Percentiles rank a stretch among this genome's conserved stretches.
phyloP scores from a whole-genome alignment of 371 early-diverging fungal species.

The Syncephalastrum monosporum region DNA sequence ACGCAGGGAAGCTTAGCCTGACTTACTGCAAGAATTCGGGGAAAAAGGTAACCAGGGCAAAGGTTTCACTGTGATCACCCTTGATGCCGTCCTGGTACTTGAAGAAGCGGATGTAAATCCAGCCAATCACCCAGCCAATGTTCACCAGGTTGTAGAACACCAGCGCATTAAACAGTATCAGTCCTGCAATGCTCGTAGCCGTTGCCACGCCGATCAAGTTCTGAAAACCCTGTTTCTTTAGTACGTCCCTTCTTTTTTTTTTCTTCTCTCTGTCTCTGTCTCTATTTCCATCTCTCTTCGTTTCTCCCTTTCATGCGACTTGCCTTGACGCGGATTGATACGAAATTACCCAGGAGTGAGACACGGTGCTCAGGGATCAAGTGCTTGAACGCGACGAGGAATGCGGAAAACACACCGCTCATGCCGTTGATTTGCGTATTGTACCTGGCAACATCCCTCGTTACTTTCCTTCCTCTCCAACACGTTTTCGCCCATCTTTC shows the following conservation, averaged over 20 bases:
- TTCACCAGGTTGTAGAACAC: conserved; percentile 53
- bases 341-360: conserved; percentile 45
- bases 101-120: conserved; percentile 83
- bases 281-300: too few species aligned
- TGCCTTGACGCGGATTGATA: conserved; percentile 75
- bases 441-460: conserved; percentile 29
- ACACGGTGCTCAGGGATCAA: conserved; percentile 65
- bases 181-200: conserved; percentile 27
- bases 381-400: conserved; percentile 79
- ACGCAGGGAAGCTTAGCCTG: neutral
- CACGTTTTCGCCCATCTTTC: neutral
- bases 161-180: conserved; percentile 38
- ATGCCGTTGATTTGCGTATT: conserved; percentile 65
- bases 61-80: conserved; percentile 83
- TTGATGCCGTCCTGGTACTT: conserved; percentile 74
- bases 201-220: conserved; percentile 46
- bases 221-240: conserved; percentile 9
- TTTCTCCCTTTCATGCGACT: neutral
- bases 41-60: conserved; percentile 80
- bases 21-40: conserved; percentile 76
- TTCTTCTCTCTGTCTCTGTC: neutral
- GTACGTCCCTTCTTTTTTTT: neutral
- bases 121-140: conserved; percentile 67
- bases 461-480: neutral
- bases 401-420: conserved; percentile 63